Base-by-base conservation (phyloP, 2,329 filamentous ascomycete genomes). In the Alternaria infectoria region DNA sequence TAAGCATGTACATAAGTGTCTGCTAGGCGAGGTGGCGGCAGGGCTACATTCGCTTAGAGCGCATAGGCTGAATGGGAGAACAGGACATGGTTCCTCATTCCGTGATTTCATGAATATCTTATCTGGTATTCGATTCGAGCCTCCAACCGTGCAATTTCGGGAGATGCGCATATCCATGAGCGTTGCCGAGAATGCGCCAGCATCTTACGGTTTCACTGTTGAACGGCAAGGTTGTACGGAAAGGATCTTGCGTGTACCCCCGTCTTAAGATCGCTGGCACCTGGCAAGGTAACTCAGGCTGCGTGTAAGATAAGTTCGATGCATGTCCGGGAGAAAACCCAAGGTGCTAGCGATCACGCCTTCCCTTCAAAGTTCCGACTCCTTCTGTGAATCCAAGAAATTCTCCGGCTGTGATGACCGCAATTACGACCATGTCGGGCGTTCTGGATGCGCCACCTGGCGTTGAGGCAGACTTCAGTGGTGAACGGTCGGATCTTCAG, bases 401-500 rank as follows among this genome's bases (percentile, higher is more conserved):
- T 28, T 10, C 21, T 23, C 36, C 51, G 26, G 26, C 17, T 23
- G 26, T 28, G 21, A 67, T 66, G 59, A 57, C 21, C 45, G 52
- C 56, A 9, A 46, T 19, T n/a, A 32, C 46, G 17, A 57, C 57
- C 8, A 45, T 56, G 54, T 43, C 43, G 28, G 67, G 67, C 40
- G 47, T 69, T 21, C 49, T 68, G 54, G 57, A 59, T 57, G 46
- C 59, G 28, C 65, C 67, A 15, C 21, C 23, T 26, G 62, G 60
- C 30, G 54, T 60, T 23, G 32, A 62, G 19, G 10, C 58, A 11
- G 55, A 61, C 32, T 64, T 67, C 57, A 63, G 60, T 26, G 64
- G 64, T 11, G 19, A 59, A 44, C 59, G 57, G 59, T 64, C 67
- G 13, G 55, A 62, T 10, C 47, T 69, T 19, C 67, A 69, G 43